Base-by-base conservation (phyloP, 2,329 filamentous ascomycete genomes). In the Cladophialophora exuberans region DNA sequence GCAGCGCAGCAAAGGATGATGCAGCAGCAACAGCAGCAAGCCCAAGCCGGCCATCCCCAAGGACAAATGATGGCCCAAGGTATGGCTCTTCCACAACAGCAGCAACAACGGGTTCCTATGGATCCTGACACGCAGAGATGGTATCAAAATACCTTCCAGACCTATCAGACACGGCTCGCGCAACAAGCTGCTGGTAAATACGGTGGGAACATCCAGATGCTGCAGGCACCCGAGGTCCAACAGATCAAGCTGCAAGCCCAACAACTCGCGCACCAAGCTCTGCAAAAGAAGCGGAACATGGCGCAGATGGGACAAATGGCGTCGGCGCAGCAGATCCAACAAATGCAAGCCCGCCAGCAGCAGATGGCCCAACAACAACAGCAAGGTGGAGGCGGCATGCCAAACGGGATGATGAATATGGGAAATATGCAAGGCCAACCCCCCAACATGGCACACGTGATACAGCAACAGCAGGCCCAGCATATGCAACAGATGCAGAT, bases 401-500 rank as follows among this genome's bases (percentile, higher is more conserved):
- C 52, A 25, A 58, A 52, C 11, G 49, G 41, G 6, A 62, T 61
- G 54, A 59, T 62, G 54, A 53, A 50, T 17, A 56, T 60, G 51
- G 44, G 57, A 23, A 59, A 54, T 18, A 49, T 49, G 46, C 44
- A 47, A 47, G 46, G 33, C 22, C 39, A 42, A 25, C 35, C 35
- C 33, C 52, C 54, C 7, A 64, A 61, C 45, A 62, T 64, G 61
- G 60, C 60, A 6, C 47, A 45, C 9, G 53, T 53, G 23, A 52
- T 63, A 15, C 57, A 58, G 23, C 57, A 64, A 39, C 62, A 63
- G 25, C 60, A 64, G 25, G 54, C 55, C 4, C 62, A 62, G 25
- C 62, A 65, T n/a, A 61, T 61, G 56, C 63, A 65, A 35, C 59
- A 63, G 45, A 51, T 59, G 54, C 62, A 64, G 33, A 54, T 62